Conservation (phyloP, 2,329 filamentous ascomycete species). For the Amesomyces nigricolor region DNA sequence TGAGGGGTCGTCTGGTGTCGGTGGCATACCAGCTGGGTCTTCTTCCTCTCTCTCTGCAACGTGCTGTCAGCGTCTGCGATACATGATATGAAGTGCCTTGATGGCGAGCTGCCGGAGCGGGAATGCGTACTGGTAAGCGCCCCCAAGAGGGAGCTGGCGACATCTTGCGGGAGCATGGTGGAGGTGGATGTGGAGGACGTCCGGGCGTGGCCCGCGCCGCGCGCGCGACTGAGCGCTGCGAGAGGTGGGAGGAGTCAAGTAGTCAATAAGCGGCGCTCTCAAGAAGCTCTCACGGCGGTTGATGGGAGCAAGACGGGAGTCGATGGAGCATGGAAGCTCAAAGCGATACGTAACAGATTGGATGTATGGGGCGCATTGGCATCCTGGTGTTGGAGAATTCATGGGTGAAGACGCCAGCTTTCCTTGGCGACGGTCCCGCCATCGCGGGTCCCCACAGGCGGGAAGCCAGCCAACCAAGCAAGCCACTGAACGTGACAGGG, state of each 20-base stretch:
- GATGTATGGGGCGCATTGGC: slow-evolving; percentile 1
- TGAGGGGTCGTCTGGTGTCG: neutral
- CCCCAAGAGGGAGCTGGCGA: slow-evolving; percentile 32
- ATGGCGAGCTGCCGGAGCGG: neutral
- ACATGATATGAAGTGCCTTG: neutral
- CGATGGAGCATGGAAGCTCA: slow-evolving; percentile 9
- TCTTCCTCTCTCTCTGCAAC: slow-evolving; percentile 40
- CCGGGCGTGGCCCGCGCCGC: slow-evolving; percentile 12
- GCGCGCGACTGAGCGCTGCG: slow-evolving; percentile 4
- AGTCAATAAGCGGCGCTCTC: slow-evolving; percentile 4
- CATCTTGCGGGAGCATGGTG: slow-evolving; percentile 33
- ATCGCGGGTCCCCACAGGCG: neutral
- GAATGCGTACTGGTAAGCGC: slow-evolving; percentile 36
- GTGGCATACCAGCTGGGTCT: slow-evolving; percentile 41
- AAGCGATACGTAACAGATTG: slow-evolving; percentile 8
- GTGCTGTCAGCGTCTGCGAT: slow-evolving; percentile 24
- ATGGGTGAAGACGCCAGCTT: slow-evolving; percentile 17
- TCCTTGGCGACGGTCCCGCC: neutral
- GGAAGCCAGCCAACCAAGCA: slow-evolving; percentile 1
- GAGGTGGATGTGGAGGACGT: slow-evolving; percentile 12
- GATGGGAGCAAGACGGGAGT: neutral
- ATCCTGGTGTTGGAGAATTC: slow-evolving; percentile 1
- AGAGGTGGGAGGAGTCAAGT: neutral
- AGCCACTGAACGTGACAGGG: neutral
- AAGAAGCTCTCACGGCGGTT: neutral